A percentile compares a stretch with the other conserved stretches of the same genome.
Conservation (phyloP, 306 rosid species). For the Prunus mongolica region DNA sequence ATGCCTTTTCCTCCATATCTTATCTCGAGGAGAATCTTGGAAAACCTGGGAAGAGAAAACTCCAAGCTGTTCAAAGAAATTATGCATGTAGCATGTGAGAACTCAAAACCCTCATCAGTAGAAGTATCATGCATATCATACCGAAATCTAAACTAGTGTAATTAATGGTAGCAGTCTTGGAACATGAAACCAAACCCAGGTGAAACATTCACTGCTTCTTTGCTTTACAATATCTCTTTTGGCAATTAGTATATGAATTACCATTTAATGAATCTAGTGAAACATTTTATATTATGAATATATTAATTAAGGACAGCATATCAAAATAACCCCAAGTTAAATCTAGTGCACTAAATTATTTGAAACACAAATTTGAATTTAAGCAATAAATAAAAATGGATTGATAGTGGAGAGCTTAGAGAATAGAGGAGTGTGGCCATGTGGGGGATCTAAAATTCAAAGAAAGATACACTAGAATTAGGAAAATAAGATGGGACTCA, state of each 20-base stretch:
- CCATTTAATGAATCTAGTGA: neutral
- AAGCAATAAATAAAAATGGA: too few species aligned
- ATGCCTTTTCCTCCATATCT: conserved; percentile 76
- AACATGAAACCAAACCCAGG: neutral
- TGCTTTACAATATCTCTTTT: neutral
- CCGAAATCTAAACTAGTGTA: neutral
- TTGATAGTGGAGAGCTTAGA: too few species aligned
- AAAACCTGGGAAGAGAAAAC: conserved; percentile 98
- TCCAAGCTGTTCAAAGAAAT: conserved; percentile 79
- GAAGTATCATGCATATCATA: neutral
- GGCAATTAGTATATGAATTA: neutral
- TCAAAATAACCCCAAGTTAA: too few species aligned
- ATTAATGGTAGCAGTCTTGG: neutral
- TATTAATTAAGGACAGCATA: too few species aligned
- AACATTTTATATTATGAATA: too few species aligned
- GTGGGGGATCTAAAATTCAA: too few species aligned
- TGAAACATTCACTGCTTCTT: neutral
- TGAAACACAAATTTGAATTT: too few species aligned
- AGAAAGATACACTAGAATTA: too few species aligned
- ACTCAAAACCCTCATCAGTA: conserved; percentile 16
- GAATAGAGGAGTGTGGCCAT: too few species aligned
- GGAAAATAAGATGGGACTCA: too few species aligned
- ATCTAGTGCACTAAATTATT: too few species aligned
- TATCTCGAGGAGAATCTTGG: conserved; percentile 89
- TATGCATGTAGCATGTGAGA: conserved; percentile 32